Conservation (phyloP, 768 basidiomycete genomes). For the Lactifluus rugatus region DNA sequence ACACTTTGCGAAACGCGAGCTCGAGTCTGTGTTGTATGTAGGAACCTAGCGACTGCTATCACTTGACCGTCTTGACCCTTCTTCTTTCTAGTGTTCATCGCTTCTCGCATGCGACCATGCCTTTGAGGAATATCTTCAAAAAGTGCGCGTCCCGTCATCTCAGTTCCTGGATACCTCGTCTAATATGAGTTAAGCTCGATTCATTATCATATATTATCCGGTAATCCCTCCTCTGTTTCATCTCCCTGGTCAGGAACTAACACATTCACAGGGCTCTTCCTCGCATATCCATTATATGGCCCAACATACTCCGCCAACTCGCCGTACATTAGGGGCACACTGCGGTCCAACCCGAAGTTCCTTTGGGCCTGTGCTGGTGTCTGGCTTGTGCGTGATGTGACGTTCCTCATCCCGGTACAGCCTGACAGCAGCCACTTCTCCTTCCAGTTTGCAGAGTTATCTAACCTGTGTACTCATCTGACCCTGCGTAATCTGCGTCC, state of each 20-base stretch:
- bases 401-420: not conserved
- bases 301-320: slow-evolving; percentile 64
- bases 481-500: slow-evolving; percentile 80
- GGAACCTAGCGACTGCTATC: not conserved
- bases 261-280: slow-evolving; percentile 45
- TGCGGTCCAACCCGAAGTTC: slow-evolving; percentile 57
- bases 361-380: slow-evolving; percentile 54
- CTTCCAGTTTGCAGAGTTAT: slow-evolving; percentile 67
- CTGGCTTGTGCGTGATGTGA: slow-evolving; percentile 56
- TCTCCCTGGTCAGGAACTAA: not conserved
- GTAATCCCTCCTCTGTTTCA: slow-evolving; percentile 25
- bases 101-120: slow-evolving; percentile 95
- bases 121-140: slow-evolving; percentile 71
- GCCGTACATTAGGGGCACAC: slow-evolving; percentile 50
- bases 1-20: slow-evolving; percentile 87
- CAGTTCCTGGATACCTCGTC: not conserved
- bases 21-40: slow-evolving; percentile 82
- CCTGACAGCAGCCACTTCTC: not conserved
- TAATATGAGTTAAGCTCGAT: slow-evolving; percentile 49
- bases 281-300: slow-evolving; percentile 75
- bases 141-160: slow-evolving; percentile 47
- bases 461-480: slow-evolving; percentile 77
- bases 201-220: slow-evolving; percentile 80
- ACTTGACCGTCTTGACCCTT: not conserved
- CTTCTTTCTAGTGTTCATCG: slow-evolving; percentile 64